Evolutionary conservation across 352 stramenopile genomes (phyloP).

Genomic region (Plasmopara muralis): DNA sequence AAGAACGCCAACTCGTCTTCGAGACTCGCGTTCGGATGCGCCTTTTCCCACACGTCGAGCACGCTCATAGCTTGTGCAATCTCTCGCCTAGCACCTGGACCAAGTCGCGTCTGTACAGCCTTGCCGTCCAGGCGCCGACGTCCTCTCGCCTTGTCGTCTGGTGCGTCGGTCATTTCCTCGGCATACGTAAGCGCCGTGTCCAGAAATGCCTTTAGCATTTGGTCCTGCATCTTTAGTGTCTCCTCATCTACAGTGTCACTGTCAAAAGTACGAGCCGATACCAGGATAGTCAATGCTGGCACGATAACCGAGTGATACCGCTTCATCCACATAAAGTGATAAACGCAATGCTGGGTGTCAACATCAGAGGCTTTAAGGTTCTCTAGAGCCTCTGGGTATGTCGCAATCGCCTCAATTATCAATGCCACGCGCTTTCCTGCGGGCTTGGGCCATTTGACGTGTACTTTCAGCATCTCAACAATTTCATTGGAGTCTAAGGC

Average conservation of each 20-base stretch:
- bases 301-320: conserved; percentile 52
- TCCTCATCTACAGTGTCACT: not conserved
- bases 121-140: conserved; percentile 44
- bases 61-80: conserved; percentile 50
- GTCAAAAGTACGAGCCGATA: conserved; percentile 23
- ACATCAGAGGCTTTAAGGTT: conserved; percentile 2
- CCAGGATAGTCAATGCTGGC: conserved; percentile 45
- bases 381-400: conserved; percentile 30
- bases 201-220: conserved; percentile 28
- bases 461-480: conserved; percentile 66
- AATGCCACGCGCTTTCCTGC: conserved; percentile 56
- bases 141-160: conserved; percentile 11
- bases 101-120: conserved; percentile 35
- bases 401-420: conserved; percentile 52
- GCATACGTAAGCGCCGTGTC: conserved; percentile 29
- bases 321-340: conserved; percentile 64
- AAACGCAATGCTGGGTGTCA: conserved; percentile 32
- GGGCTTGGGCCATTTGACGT: conserved; percentile 70
- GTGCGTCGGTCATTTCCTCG: conserved; percentile 12
- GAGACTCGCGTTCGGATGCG: conserved; percentile 20
- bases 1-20: conserved; percentile 39
- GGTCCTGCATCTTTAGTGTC: conserved; percentile 9
- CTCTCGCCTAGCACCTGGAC: conserved; percentile 22
- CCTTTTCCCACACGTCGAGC: conserved; percentile 50
- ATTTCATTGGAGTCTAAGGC: conserved; percentile 34